A percentile compares a stretch with the other conserved stretches of the same genome.
Conservation (phyloP, 495 filamentous ascomycete species). For the Aspergillus bridgeri region DNA sequence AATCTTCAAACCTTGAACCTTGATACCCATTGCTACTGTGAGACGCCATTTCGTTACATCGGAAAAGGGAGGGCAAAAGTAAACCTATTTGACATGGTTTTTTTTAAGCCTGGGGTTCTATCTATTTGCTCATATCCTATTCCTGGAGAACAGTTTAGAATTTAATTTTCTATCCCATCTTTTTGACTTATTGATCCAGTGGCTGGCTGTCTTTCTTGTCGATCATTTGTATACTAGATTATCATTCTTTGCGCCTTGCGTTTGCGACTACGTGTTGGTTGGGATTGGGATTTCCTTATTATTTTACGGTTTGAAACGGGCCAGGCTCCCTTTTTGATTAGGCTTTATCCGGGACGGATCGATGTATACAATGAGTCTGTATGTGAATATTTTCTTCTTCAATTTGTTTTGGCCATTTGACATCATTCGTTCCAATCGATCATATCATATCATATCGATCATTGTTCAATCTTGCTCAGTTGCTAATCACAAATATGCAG, state of each 20-base stretch:
- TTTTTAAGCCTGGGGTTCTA: not conserved
- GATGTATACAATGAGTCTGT: constrained; percentile 1
- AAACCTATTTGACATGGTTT: not conserved
- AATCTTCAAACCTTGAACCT: not conserved
- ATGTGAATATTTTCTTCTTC: constrained; percentile 2
- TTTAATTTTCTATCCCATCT: not conserved
- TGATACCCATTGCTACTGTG: not conserved
- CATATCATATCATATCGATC: not conserved
- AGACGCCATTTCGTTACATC: not conserved
- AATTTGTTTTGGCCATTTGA: not conserved
- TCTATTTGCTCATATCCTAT: not conserved
- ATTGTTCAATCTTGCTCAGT: not conserved
- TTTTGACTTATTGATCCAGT: no score
- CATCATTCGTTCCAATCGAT: not conserved
- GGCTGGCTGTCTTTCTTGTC: not conserved
- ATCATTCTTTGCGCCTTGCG: not conserved
- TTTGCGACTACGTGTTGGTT: not conserved
- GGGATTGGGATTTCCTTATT: not conserved
- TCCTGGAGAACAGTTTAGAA: not conserved
- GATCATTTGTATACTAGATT: not conserved
- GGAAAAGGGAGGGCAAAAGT: not conserved
- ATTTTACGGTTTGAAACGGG: not conserved
- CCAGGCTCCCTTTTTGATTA: not conserved
- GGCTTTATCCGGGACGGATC: not conserved
- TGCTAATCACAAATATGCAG: not conserved